Base-by-base conservation (phyloP, 495 filamentous ascomycete genomes). In the Entonaema liquescens region DNA sequence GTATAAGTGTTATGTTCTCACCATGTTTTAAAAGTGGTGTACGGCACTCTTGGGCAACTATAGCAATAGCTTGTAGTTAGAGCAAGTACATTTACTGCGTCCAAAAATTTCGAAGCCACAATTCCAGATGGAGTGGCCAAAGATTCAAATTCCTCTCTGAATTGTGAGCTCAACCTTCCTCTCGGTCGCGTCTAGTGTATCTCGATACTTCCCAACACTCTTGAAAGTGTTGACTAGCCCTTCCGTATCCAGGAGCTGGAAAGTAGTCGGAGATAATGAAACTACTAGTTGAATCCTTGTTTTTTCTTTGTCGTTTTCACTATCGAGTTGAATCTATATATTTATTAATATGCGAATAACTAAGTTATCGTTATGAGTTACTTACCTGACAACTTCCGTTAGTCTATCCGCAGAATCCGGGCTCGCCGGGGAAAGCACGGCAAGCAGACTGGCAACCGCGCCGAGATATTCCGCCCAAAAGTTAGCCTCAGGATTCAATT, bases 401-500 rank as follows among this genome's bases (percentile, higher is more conserved):
- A 83, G 59, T 19, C 44, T 59, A 1, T 67, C 60, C 23, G 42
- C 36, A 7, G 40, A 70, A 59, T 66, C 67, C 2, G 81, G 80
- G 69, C 67, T 74, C 5, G 71, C 70, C 5, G 80, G 80, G 40
- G 82, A 74, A 8, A 83, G 12, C 29, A 36, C 65, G 13, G 75
- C 74, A 38, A 83, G 66, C 6, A 76, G 70, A 28, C 77, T 68
- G 1, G 79, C 78, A 53, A 81, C 75, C 19, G 78, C 76, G 6
- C 82, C 83, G 15, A 79, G 74, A 53, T 84, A 84, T 50, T 81
- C 76, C 9, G 82, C 79, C 82, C 82, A 84, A 35, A 83, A 82
- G 12, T 71, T 54, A 2, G 77, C 74, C 36, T 83, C 78, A 0
- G 77, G 71, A 63, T 77, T 72, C 7, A 73, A 64, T 13, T 62